phyloP scores from a whole-genome alignment of 345 rosid genomes.

The Passiflora organensis region DNA sequence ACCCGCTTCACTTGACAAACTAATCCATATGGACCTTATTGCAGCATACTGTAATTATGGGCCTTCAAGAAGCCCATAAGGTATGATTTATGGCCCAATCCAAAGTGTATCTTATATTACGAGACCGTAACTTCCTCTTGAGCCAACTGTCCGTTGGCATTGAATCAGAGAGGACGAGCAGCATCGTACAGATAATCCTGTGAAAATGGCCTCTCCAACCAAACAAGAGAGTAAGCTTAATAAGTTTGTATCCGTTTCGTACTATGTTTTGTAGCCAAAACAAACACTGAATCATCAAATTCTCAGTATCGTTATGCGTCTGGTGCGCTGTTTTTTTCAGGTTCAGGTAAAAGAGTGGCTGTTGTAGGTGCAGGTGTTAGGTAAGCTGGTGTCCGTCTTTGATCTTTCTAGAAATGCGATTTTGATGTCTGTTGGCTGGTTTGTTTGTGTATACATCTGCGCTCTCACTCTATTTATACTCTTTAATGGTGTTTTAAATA shows the following conservation, averaged over 20 bases:
- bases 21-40: no score
- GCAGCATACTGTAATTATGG: no score
- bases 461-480: no score
- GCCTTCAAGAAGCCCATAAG: no score
- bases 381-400: slow-evolving; percentile 18
- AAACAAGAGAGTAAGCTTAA: slow-evolving; percentile 18
- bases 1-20: no score
- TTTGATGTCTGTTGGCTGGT: not conserved
- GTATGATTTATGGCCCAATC: no score
- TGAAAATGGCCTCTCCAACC: slow-evolving; percentile 34
- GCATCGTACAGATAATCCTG: not conserved
- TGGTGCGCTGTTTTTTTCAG: slow-evolving; percentile 17
- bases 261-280: not conserved
- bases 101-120: no score
- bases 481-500: no score
- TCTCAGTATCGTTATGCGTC: not conserved
- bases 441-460: no score
- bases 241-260: not conserved
- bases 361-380: slow-evolving; percentile 90
- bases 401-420: not conserved
- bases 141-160: not conserved
- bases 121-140: no score
- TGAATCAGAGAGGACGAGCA: not conserved
- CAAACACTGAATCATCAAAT: not conserved
- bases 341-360: slow-evolving; percentile 57